Evolutionary conservation across 345 rosid species (phyloP), one percentile per base, ranked within the genome.

Genomic region (Arabidopsis suecica): DNA sequence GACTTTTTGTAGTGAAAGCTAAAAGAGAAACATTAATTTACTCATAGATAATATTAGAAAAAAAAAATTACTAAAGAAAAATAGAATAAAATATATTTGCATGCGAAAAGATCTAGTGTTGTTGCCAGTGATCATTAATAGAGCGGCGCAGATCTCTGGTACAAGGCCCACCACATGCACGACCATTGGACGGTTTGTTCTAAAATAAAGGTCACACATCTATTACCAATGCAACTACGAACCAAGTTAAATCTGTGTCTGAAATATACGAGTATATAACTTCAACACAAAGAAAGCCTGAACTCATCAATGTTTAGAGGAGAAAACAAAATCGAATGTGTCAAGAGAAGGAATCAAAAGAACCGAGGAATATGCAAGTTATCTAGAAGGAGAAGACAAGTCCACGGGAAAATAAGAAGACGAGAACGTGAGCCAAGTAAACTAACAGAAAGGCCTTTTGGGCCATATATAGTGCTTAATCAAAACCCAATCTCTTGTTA

Each of bases 231-330:
- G 68, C 54, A 13, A 28, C 22, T 10, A 25, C 28, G 18, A 42
- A 28, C 4, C 14, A 44, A 44, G 12, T 14, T 4, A 61, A 53
- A 23, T 23, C 25, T 23, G 25, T 23, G 13, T 62, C 23, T 42
- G 67, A 25, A 13, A 25, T 28, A 23, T 23, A 23, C 25, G 1
- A 23, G 25, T 2, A 22, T 25, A n/a, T 28, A 54, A 25, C 68
- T 63, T 63, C 68, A 30, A 63, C 40, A 9, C 54, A 63, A 63
- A n/a, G 68, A 63, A 63, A 63, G n/a, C 36, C 68, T 42, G 14
- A 11, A 8, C 44, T 63, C 38, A 25, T 25, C 16, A 8, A 23
- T 50, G 22, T 28, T 6, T 12, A 6, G 36, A 28, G 18, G 59
- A 54, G 36, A 54, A 54, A 28, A 28, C 4, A n/a, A 28, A 53